Conservation (phyloP, 345 rosid genomes). For the Odontarrhena argentea region DNA sequence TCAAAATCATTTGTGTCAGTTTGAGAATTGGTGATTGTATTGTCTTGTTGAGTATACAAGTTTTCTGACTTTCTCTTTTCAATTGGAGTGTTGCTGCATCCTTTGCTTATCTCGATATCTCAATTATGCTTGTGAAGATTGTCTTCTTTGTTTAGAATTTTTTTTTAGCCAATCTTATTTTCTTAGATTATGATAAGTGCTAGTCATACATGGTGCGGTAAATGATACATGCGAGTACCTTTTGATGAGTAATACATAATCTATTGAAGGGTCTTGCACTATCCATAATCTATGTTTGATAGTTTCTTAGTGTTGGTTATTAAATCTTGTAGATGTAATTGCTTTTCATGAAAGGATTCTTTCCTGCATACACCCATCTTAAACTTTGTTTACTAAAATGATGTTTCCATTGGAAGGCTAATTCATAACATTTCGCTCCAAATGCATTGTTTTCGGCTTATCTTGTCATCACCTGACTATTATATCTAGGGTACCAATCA, state of each 20-base stretch:
- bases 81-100: slow-evolving; percentile 2
- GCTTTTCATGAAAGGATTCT: neutral
- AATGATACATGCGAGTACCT: neutral
- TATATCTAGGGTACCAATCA: neutral
- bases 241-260: neutral
- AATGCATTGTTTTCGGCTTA: slow-evolving; percentile 9
- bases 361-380: slow-evolving; percentile 19
- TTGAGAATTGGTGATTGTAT: slow-evolving; percentile 25
- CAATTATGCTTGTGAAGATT: neutral
- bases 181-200: neutral
- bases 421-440: neutral
- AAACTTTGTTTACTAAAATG: slow-evolving; percentile 26
- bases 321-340: neutral
- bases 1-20: neutral
- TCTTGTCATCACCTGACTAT: slow-evolving; percentile 7
- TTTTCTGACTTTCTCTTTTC: slow-evolving; percentile 1
- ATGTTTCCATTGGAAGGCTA: slow-evolving; percentile 27
- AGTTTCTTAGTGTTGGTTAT: neutral
- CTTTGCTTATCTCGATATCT: neutral
- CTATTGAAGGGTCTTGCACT: neutral
- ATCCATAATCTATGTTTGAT: slow-evolving; percentile 2
- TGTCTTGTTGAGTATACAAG: neutral
- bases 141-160: neutral
- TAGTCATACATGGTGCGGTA: neutral
- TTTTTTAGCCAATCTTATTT: neutral